These are phyloP conservation scores for Sporobolus alterniflorus DNA, from an alignment of 202 grass and related monocot species.

Conservation along the genomic window DNA sequence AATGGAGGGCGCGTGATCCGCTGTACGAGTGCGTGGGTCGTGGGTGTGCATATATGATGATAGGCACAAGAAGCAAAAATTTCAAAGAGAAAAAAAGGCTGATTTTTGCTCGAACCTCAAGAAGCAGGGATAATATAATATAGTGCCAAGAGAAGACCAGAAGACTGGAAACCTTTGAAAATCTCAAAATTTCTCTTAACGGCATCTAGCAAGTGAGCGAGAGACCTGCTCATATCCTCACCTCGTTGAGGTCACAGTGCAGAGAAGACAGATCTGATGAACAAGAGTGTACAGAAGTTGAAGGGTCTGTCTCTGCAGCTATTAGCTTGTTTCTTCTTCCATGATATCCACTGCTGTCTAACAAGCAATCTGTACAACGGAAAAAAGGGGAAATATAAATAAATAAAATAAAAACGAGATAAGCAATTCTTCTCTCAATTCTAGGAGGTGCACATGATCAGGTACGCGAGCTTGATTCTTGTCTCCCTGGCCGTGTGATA, in stretches of 20 bases:
- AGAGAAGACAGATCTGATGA: constrained; percentile 47
- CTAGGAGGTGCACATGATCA: constrained; percentile 48
- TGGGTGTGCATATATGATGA: constrained; percentile 52
- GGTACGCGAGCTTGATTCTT: constrained; percentile 42
- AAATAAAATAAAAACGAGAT: background rate
- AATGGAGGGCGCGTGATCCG: constrained; percentile 39
- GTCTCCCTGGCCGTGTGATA: constrained; percentile 33
- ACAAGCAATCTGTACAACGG: constrained; percentile 29
- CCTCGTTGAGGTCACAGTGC: constrained; percentile 39
- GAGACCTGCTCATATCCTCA: constrained; percentile 38
- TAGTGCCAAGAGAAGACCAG: constrained; percentile 25
- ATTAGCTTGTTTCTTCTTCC: constrained; percentile 33
- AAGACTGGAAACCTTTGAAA: constrained; percentile 7
- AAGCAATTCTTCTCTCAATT: constrained; percentile 33
- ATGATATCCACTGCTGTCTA: constrained; percentile 18
- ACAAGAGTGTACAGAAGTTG: background rate
- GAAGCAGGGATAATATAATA: constrained; percentile 34
- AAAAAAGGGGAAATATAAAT: background rate
- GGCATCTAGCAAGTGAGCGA: constrained; percentile 13
- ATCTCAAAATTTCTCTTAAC: constrained; percentile 31
- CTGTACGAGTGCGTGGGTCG: constrained; percentile 38
- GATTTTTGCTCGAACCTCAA: constrained; percentile 55
- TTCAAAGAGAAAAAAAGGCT: constrained; percentile 42
- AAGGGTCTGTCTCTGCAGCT: background rate
- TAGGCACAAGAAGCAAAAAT: constrained; percentile 50